Conservation (phyloP, 352 stramenopile genomes). For the Phytophthora capsici region DNA sequence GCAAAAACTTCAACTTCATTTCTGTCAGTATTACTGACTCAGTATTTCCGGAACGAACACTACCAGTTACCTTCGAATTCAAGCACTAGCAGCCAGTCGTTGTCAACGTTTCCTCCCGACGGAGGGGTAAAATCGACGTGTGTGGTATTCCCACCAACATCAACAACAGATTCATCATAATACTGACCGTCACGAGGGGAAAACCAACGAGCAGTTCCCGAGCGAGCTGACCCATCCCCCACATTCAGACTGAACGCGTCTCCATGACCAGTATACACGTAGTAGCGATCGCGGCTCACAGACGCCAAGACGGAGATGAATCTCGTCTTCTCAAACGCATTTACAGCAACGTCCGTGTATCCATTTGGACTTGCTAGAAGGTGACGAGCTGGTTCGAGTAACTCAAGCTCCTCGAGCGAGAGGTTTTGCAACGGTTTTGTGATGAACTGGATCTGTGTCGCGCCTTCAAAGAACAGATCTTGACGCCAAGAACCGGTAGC, state of each 20-base stretch:
- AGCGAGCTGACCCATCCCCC: slow-evolving; percentile 7
- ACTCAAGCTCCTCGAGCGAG: not conserved
- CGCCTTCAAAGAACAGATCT: slow-evolving; percentile 25
- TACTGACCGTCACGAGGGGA: slow-evolving; percentile 25
- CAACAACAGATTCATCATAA: slow-evolving; percentile 2
- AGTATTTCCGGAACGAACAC: no score
- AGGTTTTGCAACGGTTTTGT: slow-evolving; percentile 22
- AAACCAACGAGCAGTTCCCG: slow-evolving; percentile 13
- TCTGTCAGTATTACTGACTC: no score
- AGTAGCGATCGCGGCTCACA: slow-evolving; percentile 8
- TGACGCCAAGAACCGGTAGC: slow-evolving; percentile 24
- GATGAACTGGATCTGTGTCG: slow-evolving; percentile 21
- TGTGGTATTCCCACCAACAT: not conserved
- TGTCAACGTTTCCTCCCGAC: slow-evolving; percentile 11
- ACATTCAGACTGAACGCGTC: slow-evolving; percentile 21
- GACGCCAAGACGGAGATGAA: slow-evolving; percentile 29
- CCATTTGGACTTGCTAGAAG: slow-evolving; percentile 12
- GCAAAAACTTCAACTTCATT: no score
- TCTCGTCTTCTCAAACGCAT: slow-evolving; percentile 17
- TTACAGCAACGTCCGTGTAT: slow-evolving; percentile 7
- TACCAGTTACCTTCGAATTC: slow-evolving; percentile 7
- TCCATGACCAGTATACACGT: slow-evolving; percentile 24
- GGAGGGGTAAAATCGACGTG: slow-evolving; percentile 27
- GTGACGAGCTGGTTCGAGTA: slow-evolving; percentile 12
- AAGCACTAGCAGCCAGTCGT: slow-evolving; percentile 28